Conservation (phyloP, 495 filamentous ascomycete genomes). For the Hypoxylon lienhwacheense region DNA sequence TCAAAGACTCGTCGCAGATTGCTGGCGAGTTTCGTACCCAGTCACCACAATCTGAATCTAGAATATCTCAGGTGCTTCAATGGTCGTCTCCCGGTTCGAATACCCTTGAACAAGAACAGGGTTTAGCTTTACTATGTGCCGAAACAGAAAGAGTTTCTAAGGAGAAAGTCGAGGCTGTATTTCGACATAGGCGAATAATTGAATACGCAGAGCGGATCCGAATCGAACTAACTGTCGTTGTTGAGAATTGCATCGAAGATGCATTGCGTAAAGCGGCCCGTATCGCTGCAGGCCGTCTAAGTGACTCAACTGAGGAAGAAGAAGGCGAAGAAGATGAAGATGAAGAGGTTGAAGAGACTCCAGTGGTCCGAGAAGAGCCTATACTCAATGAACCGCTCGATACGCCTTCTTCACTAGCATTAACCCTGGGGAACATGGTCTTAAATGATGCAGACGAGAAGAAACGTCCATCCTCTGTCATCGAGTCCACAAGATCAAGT, state of each 20-base stretch:
- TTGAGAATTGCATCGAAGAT: constrained; percentile 92
- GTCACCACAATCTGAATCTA: constrained; percentile 91
- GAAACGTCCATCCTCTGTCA: constrained; percentile 46
- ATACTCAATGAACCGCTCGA: constrained; percentile 59
- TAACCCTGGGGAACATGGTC: constrained; percentile 55
- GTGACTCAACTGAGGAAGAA: constrained; percentile 67
- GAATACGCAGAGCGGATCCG: constrained; percentile 97
- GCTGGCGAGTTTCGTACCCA: constrained; percentile 79
- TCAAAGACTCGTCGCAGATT: constrained; percentile 76
- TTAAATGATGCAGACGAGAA: constrained; percentile 45
- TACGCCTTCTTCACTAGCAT: constrained; percentile 58
- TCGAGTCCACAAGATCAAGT: constrained; percentile 71
- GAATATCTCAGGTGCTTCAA: constrained; percentile 87
- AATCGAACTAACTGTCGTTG: constrained; percentile 84
- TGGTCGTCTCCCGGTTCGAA: constrained; percentile 93
- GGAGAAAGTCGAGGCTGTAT: constrained; percentile 87
- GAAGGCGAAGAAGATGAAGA: constrained; percentile 46
- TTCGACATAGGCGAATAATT: constrained; percentile 87
- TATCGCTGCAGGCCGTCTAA: constrained; percentile 82
- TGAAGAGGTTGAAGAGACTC: constrained; percentile 37
- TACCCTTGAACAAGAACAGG: constrained; percentile 92
- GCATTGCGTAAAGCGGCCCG: constrained; percentile 87
- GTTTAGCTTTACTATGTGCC: constrained; percentile 79
- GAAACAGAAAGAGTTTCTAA: constrained; percentile 83
- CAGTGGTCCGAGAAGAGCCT: constrained; percentile 47